Conservation (phyloP, 129 eudicot species). For the Tagetes patula region DNA sequence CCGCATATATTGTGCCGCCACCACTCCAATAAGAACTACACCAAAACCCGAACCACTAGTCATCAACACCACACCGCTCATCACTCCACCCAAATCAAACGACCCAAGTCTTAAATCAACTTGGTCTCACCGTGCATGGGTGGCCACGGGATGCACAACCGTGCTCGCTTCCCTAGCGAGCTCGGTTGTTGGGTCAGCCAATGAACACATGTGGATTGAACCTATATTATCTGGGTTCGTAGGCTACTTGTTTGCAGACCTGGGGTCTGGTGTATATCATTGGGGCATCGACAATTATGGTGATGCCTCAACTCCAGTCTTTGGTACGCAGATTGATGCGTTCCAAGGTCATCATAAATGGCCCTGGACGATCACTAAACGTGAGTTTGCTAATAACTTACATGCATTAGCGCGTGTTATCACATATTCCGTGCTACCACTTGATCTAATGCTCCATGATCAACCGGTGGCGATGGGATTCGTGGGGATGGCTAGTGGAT, state of each 20-base stretch:
- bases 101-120: slow-evolving; percentile 70
- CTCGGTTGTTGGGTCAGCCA: slow-evolving; percentile 37
- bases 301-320: slow-evolving; percentile 57
- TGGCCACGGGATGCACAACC: slow-evolving; percentile 76
- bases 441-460: slow-evolving; percentile 49
- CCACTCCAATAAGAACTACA: slow-evolving; percentile 40
- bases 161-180: slow-evolving; percentile 62
- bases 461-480: slow-evolving; percentile 53
- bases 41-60: slow-evolving; percentile 22
- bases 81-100: slow-evolving; percentile 22
- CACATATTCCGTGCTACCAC: slow-evolving; percentile 52
- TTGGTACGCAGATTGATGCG: slow-evolving; percentile 84
- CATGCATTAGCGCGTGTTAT: slow-evolving; percentile 67
- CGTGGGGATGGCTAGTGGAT: slow-evolving; percentile 64
- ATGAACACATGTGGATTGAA: slow-evolving; percentile 60
- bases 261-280: slow-evolving; percentile 92
- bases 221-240: slow-evolving; percentile 59
- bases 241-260: slow-evolving; percentile 88
- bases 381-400: slow-evolving; percentile 79
- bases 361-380: slow-evolving; percentile 88
- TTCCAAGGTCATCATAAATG: slow-evolving; percentile 92
- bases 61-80: slow-evolving; percentile 18
- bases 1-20: slow-evolving; percentile 41
- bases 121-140: slow-evolving; percentile 89
- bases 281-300: slow-evolving; percentile 98